Evolutionary conservation across 2,329 filamentous ascomycete species (phyloP).

Genomic region (Ceratocystis albifundus): DNA sequence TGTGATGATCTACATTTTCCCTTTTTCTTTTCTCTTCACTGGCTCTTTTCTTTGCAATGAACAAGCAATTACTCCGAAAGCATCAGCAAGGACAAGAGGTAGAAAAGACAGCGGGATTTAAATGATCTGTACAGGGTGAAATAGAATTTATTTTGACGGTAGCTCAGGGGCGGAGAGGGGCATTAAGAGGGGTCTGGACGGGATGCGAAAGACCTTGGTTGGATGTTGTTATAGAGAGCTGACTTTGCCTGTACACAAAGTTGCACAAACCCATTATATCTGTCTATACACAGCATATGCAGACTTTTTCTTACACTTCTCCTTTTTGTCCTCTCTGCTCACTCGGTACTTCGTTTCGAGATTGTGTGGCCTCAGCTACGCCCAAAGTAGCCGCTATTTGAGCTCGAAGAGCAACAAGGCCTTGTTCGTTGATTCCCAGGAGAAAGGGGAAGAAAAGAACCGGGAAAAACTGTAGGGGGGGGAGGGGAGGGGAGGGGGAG

Average conservation of each 20-base stretch:
- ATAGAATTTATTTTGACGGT: background rate
- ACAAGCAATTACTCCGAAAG: conserved; percentile 1
- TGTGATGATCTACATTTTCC: background rate
- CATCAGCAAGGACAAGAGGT: background rate
- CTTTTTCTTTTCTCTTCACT: background rate
- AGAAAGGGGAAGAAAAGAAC: background rate
- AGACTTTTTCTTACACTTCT: background rate
- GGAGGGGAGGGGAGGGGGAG: background rate
- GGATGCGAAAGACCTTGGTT: too few species aligned
- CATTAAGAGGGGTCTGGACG: too few species aligned
- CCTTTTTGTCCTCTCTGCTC: background rate
- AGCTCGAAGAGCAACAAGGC: background rate
- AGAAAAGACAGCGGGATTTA: conserved; percentile 6
- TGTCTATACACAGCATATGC: background rate
- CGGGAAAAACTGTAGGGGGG: background rate
- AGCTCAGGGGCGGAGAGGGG: background rate
- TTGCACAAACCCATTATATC: background rate
- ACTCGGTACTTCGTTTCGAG: background rate
- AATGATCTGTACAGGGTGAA: background rate
- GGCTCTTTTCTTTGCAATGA: background rate
- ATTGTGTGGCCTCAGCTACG: background rate
- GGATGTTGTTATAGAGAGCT: too few species aligned
- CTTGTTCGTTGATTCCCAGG: background rate
- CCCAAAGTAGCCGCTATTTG: background rate
- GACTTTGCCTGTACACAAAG: too few species aligned